These are phyloP conservation scores for Isoetes taiwanensis DNA, from an alignment of 75 land plant species.

Conservation along the genomic window DNA sequence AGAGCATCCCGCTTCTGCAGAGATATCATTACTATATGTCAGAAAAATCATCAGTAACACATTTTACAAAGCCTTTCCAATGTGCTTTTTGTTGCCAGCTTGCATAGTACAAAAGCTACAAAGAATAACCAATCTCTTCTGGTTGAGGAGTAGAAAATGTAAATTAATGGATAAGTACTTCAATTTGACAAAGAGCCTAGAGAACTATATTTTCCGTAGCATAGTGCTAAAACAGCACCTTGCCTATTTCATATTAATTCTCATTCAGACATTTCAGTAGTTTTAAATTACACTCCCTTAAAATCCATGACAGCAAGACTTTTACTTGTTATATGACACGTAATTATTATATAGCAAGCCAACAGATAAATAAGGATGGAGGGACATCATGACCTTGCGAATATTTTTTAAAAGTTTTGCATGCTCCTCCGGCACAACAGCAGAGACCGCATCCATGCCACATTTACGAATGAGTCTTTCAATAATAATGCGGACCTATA, in stretches of 20 bases:
- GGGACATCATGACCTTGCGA: slow-evolving; percentile 45
- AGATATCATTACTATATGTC: not conserved
- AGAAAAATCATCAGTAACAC: not conserved
- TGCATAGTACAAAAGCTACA: not conserved
- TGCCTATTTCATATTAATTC: too few species aligned
- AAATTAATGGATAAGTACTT: too few species aligned
- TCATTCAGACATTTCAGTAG: too few species aligned
- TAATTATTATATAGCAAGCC: not conserved
- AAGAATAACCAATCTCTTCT: too few species aligned
- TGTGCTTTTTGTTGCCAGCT: too few species aligned
- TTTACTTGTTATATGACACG: not conserved
- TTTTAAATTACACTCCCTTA: too few species aligned
- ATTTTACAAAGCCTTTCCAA: too few species aligned
- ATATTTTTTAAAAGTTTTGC: slow-evolving; percentile 85
- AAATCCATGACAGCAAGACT: not conserved
- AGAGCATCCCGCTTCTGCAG: slow-evolving; percentile 44
- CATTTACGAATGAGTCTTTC: slow-evolving; percentile 88
- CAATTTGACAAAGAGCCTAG: too few species aligned
- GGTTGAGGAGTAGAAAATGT: too few species aligned
- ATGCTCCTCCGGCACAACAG: slow-evolving; percentile 89
- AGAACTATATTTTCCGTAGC: too few species aligned
- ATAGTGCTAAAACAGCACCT: too few species aligned
- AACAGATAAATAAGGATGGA: not conserved
- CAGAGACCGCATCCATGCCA: slow-evolving; percentile 79
- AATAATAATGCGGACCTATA: slow-evolving; percentile 61